Evolutionary conservation across 176 grass and related monocot genomes (phyloP).

Genomic region (Puccinellia tenuiflora): DNA sequence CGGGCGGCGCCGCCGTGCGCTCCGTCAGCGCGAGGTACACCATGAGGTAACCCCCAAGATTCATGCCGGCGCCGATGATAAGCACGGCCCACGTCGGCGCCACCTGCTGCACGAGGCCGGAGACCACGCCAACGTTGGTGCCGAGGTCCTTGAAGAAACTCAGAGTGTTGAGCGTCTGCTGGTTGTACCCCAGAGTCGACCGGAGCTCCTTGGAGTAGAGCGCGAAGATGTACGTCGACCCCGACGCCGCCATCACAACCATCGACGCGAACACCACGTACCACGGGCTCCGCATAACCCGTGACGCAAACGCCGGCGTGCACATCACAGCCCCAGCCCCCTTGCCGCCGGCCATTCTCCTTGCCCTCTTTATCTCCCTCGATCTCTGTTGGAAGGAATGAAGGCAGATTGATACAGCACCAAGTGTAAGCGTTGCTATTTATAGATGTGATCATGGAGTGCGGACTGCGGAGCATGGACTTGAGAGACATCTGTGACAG

Average conservation of each 20-base stretch:
- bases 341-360: not conserved
- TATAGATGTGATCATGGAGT: no score
- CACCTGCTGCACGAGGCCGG: conserved; percentile 37
- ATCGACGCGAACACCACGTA: conserved; percentile 28
- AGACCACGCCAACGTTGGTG: conserved; percentile 39
- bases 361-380: not conserved
- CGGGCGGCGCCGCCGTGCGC: conserved; percentile 5
- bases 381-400: no score
- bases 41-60: conserved; percentile 28
- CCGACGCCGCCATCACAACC: conserved; percentile 18
- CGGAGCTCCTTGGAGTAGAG: conserved; percentile 24
- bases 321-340: not conserved
- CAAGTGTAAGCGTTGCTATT: not conserved
- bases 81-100: conserved; percentile 29
- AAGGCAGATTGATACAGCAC: not conserved
- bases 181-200: conserved; percentile 24
- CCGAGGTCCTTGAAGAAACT: conserved; percentile 45
- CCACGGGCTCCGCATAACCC: conserved; percentile 17
- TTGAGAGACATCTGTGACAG: no score
- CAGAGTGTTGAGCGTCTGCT: conserved; percentile 25
- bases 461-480: no score
- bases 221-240: conserved; percentile 22
- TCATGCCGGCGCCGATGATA: conserved; percentile 29
- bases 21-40: conserved; percentile 17
- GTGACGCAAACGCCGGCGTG: conserved; percentile 8